Evolutionary conservation across 1,284 basidiomycete genomes (phyloP).

Genomic region (Pseudozyma sp.): DNA sequence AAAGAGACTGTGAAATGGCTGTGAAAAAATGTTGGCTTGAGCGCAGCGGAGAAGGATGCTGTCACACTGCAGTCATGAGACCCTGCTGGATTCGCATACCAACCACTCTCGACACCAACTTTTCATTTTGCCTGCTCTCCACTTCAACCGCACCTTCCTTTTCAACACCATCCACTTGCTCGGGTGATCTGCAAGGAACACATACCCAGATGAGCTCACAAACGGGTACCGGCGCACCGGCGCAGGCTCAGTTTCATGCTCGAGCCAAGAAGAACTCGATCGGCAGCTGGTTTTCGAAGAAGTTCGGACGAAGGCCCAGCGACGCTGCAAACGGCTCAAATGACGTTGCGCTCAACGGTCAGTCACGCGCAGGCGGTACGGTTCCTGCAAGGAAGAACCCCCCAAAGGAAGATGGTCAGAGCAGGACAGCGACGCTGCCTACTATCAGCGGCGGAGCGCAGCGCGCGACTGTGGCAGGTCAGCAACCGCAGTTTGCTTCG

Average conservation of each 20-base stretch:
- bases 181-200: background rate
- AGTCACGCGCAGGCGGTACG: constrained; percentile 6
- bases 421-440: constrained; percentile 17
- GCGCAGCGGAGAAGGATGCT: too few species aligned
- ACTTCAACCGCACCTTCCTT: background rate
- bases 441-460: constrained; percentile 17
- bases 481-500: constrained; percentile 26
- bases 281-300: constrained; percentile 56
- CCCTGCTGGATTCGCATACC: too few species aligned
- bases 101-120: too few species aligned
- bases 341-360: background rate
- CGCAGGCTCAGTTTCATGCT: constrained; percentile 13
- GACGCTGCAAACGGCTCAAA: constrained; percentile 15
- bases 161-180: background rate
- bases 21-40: too few species aligned
- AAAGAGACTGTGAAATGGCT: too few species aligned
- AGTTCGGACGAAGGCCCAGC: constrained; percentile 47
- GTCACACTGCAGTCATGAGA: too few species aligned
- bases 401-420: constrained; percentile 14
- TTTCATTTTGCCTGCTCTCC: too few species aligned
- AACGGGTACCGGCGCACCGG: constrained; percentile 17
- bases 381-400: constrained; percentile 14
- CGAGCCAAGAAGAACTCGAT: constrained; percentile 48
- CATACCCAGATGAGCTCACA: constrained; percentile 4
- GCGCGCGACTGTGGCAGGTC: constrained; percentile 3